phyloP scores from a whole-genome alignment of 768 basidiomycete genomes.

The Suillus paluster region DNA sequence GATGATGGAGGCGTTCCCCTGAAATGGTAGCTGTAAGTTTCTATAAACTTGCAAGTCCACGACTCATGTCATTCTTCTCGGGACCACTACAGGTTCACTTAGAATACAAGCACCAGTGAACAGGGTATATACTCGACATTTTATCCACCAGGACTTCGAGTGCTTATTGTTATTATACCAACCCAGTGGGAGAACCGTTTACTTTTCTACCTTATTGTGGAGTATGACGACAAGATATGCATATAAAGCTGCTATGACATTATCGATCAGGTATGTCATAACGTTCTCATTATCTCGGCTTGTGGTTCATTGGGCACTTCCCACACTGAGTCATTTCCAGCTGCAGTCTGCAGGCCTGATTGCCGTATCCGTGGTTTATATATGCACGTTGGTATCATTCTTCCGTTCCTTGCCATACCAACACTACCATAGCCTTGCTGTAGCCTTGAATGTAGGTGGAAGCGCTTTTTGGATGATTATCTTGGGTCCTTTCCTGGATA shows the following conservation, averaged over 20 bases:
- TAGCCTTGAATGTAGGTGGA: background rate
- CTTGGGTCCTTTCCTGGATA: background rate
- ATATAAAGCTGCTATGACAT: background rate
- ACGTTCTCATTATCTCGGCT: background rate
- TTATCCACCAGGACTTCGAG: too few relatives aligned
- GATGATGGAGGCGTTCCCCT: too few relatives aligned
- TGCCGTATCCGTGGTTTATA: background rate
- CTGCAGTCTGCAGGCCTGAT: background rate
- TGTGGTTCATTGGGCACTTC: background rate
- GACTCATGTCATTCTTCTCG: background rate
- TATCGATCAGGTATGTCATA: background rate
- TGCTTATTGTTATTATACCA: too few relatives aligned
- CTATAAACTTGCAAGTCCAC: too few relatives aligned
- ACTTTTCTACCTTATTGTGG: too few relatives aligned
- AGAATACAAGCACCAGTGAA: background rate
- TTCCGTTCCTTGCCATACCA: background rate
- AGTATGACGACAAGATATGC: background rate
- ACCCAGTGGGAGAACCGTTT: too few relatives aligned
- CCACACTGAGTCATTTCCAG: background rate
- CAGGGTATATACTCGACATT: too few relatives aligned
- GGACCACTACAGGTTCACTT: background rate
- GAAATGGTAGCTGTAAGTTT: too few relatives aligned
- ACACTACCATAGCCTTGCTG: background rate
- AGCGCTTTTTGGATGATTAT: background rate
- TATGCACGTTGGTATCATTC: background rate